These are phyloP conservation scores for Magnolia officinalis DNA, from an alignment of 164 flowering plant species.

Conservation along the genomic window DNA sequence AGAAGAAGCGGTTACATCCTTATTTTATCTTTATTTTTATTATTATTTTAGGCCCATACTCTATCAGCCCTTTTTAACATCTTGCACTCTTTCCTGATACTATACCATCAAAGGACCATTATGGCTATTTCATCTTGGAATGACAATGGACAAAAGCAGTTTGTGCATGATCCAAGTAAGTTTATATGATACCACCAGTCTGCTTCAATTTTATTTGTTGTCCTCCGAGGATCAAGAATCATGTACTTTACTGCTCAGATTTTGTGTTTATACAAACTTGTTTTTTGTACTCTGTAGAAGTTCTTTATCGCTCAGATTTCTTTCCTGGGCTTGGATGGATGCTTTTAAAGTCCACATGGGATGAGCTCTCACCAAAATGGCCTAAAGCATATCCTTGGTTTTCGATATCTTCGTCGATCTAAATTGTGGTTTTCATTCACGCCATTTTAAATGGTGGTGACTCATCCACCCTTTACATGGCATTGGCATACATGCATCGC, in stretches of 20 bases:
- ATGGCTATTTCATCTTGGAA: constrained; percentile 99
- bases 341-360: constrained; percentile 80
- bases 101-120: constrained; percentile 54
- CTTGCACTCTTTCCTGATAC: constrained; percentile 6
- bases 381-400: constrained; percentile 97
- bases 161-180: constrained; percentile 94
- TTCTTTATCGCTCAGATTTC: constrained; percentile 92
- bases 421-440: neutral
- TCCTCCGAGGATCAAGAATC: neutral
- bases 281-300: constrained; percentile 47
- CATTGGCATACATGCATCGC: neutral
- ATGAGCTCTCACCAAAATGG: constrained; percentile 98
- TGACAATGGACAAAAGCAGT: constrained; percentile 98
- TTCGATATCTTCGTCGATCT: neutral
- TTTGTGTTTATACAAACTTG: neutral
- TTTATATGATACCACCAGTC: constrained; percentile 1
- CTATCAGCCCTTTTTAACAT: constrained; percentile 1
- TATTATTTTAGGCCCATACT: neutral
- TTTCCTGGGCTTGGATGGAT: constrained; percentile 99
- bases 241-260: neutral
- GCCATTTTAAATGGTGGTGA: neutral
- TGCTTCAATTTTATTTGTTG: neutral
- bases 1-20: neutral
- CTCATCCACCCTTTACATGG: neutral
- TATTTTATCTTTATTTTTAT: neutral